Evolutionary conservation across 2,329 filamentous ascomycete species (phyloP), one percentile per base, ranked within the genome.

Genomic region (Trichoderma sp.): DNA sequence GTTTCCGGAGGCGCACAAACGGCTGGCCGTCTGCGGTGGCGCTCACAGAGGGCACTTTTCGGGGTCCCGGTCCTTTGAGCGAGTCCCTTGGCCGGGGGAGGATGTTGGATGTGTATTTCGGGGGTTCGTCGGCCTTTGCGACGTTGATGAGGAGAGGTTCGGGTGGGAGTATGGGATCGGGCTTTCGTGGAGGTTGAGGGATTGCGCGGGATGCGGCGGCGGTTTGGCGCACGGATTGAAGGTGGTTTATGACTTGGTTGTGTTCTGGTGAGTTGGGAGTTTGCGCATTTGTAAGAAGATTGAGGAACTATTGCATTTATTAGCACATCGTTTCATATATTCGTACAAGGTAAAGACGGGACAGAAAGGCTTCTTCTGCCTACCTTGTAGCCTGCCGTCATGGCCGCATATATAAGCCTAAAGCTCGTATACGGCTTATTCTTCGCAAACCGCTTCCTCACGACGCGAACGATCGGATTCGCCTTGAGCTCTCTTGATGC

Each of bases 311-410:
- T 29, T 3, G 27, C 24, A 73, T 21, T 72, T 6, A 29, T 14
- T 27, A 31, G 53, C 19, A 2, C 2, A 31, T n/a, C 3, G 13
- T 49, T 21, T 29, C 24, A 27, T 53, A 24, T 13, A 14, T 29
- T 53, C 4, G 24, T 8, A 1, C 13, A 27, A 21, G 2, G 1
- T 27, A 2, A 40, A n/a, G 31, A 33, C 10, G 31, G 31, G 31
- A 33, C 3, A 5, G 10, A 33, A 33, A 33, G 21, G 53, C 29
- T 35, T 56, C 53, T 31, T 33, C 29, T 6, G 11, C 52, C 0
- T 2, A 88, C 88, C 79, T 88, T 86, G 81, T 94, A 94, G 29
- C 92, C 92, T 31, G 87, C 86, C 40, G 86, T 81, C 73, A 95
- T 87, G 8, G 88, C 86, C 2, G 87, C 82, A 61, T 86, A 84